phyloP scores from a whole-genome alignment of 805 yeast genomes.

The Starmera pachycereana region DNA sequence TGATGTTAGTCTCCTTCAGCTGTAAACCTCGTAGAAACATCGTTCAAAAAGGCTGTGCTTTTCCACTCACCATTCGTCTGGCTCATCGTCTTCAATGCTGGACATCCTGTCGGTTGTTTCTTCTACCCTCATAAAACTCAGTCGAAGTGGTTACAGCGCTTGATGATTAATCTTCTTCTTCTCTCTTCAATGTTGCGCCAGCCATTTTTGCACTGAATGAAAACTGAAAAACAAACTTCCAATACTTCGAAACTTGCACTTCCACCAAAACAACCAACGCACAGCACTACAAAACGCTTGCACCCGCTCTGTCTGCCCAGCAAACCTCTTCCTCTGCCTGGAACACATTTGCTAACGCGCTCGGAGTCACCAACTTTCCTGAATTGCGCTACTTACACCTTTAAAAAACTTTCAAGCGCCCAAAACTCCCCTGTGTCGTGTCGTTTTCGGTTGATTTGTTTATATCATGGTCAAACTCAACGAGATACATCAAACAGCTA shows the following conservation, averaged over 20 bases:
- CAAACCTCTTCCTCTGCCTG: too few relatives aligned
- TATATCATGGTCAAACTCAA: constrained; percentile 65
- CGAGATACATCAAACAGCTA: constrained; percentile 77
- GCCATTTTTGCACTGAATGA: too few relatives aligned
- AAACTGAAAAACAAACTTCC: too few relatives aligned
- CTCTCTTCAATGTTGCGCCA: neutral
- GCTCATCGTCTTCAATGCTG: constrained; percentile 42
- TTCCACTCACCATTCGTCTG: constrained; percentile 53
- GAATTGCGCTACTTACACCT: too few relatives aligned
- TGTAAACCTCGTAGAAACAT: too few relatives aligned
- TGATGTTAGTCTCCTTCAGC: neutral
- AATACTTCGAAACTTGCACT: too few relatives aligned
- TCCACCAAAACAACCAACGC: too few relatives aligned
- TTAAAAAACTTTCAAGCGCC: too few relatives aligned
- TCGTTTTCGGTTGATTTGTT: neutral
- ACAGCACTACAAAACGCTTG: too few relatives aligned
- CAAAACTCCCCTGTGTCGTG: neutral
- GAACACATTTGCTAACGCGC: too few relatives aligned
- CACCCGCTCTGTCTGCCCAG: too few relatives aligned
- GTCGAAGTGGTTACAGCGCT: neutral
- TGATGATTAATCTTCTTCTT: neutral
- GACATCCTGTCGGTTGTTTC: constrained; percentile 4
- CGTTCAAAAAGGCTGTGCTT: neutral
- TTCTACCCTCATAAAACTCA: neutral
- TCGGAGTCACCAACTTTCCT: too few relatives aligned